These are phyloP conservation scores for Kalanchoe fedtschenkoi DNA, from an alignment of 164 flowering plant species.

Conservation along the genomic window DNA sequence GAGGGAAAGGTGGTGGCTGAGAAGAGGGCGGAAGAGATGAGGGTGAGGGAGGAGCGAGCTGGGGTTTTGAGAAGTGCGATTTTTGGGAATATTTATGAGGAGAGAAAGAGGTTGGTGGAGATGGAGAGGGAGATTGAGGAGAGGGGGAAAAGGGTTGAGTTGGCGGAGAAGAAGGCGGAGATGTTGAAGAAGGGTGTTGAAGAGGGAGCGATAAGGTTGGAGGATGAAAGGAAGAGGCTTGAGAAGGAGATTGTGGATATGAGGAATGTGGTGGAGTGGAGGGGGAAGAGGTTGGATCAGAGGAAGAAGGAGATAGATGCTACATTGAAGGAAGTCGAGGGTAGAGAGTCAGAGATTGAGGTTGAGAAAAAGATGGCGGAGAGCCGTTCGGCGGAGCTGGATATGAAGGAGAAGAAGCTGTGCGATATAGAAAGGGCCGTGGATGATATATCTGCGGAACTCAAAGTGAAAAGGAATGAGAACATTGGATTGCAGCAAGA, in stretches of 20 bases:
- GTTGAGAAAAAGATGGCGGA: not conserved
- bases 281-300: not conserved
- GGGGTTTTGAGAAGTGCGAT: not conserved
- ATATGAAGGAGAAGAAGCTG: constrained; percentile 9
- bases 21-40: not conserved
- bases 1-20: not conserved
- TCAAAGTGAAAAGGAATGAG: constrained; percentile 5
- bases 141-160: not conserved
- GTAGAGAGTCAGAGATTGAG: constrained; percentile 3
- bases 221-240: not conserved
- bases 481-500: not conserved
- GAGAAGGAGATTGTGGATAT: not conserved
- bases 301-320: not conserved
- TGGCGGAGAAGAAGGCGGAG: not conserved
- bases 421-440: not conserved
- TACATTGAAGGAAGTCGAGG: not conserved
- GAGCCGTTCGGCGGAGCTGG: not conserved
- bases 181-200: constrained; percentile 3
- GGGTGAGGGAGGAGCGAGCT: not conserved
- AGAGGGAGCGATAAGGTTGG: not conserved
- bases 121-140: not conserved
- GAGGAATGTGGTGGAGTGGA: not conserved
- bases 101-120: not conserved
- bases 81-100: not conserved
- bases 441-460: not conserved